Evolutionary conservation across 164 flowering plant genomes (phyloP), one percentile per base, ranked within the genome.

Genomic region (Magnolia changhungtana): DNA sequence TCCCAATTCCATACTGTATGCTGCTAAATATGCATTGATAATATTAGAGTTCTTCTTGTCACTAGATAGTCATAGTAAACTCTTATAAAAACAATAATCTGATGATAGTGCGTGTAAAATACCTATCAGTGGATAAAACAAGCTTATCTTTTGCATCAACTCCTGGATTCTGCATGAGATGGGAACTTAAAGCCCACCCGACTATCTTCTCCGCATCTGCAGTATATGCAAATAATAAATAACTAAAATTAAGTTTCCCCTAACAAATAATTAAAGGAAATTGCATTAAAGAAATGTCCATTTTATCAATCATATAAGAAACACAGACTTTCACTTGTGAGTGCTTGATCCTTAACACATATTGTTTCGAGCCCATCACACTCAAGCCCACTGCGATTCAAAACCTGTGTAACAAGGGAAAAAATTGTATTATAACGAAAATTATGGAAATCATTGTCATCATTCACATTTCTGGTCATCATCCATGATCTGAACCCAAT

Each of bases 161-260:
- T 45, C 87, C 86, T 73, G 88, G 66, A 81, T 78, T 79, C 20
- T 89, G 85, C 99, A 92, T 93, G 24, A 89, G 84, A 78, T 91
- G 94, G 83, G 87, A 81, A 82, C 95, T 89, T 37, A 92, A 58
- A 69, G 97, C 97, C 99, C 99, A 96, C 20, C 98, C 96, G 29
- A 90, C 83, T 13, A 93, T 78, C 87, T 90, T 92, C 82, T 93
- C 98, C 75, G 85, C 96, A 81, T 78, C 98, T 93, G 80, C 49
- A 66, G 63, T 1, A 68, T 27, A 29, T 31, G 19, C 9, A 31
- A 29, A 29, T 18, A 29, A 2, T 23, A 37, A 37, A 37, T 67
- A 67, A 67, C 29, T 6, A 27, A 67, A 55, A 27, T 27, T 27
- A 29, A 10, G 29, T 67, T 67, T 13, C 9, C 20, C 19, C 24